Evolutionary conservation across 164 flowering plant genomes (phyloP).

Genomic region (Stephania japonica): DNA sequence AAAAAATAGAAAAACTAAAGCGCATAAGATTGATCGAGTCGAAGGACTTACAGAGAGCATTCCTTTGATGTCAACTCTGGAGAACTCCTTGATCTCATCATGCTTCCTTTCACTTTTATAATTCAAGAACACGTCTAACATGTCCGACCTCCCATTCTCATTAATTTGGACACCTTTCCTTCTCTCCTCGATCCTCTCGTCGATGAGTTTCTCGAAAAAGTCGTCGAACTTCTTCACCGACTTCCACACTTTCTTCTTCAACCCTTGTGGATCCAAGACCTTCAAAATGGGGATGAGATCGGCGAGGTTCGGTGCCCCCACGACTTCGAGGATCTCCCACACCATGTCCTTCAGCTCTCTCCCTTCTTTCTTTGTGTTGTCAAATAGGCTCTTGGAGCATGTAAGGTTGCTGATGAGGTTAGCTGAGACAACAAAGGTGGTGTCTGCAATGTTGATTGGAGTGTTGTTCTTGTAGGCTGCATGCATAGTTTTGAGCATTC

Average conservation of each 20-base stretch:
- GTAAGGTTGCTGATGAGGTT: slow-evolving; percentile 29
- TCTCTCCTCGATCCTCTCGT: slow-evolving; percentile 26
- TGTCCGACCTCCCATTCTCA: slow-evolving; percentile 26
- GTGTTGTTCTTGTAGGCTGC: slow-evolving; percentile 11
- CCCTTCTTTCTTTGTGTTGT: slow-evolving; percentile 20
- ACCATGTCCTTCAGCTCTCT: slow-evolving; percentile 30
- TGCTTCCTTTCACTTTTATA: slow-evolving; percentile 29
- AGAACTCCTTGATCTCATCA: slow-evolving; percentile 25
- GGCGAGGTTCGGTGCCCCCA: slow-evolving; percentile 28
- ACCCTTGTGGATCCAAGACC: slow-evolving; percentile 26
- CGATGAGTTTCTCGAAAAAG: slow-evolving; percentile 29
- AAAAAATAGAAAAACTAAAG: no score
- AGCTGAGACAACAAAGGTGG: slow-evolving; percentile 21
- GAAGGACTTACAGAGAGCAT: slow-evolving; percentile 25
- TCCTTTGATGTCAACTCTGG: slow-evolving; percentile 29
- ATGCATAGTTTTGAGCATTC: slow-evolving; percentile 14
- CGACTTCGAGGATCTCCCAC: slow-evolving; percentile 26
- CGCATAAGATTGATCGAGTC: no score
- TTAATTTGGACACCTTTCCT: slow-evolving; percentile 21
- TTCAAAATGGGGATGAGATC: slow-evolving; percentile 27
- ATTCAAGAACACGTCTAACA: slow-evolving; percentile 31
- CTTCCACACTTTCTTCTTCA: slow-evolving; percentile 24
- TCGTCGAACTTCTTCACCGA: slow-evolving; percentile 27
- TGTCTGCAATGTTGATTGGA: slow-evolving; percentile 20
- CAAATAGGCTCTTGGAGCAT: slow-evolving; percentile 27